These are phyloP conservation scores for Acorus calamus DNA, from an alignment of 106 monocot species.

Conservation along the genomic window DNA sequence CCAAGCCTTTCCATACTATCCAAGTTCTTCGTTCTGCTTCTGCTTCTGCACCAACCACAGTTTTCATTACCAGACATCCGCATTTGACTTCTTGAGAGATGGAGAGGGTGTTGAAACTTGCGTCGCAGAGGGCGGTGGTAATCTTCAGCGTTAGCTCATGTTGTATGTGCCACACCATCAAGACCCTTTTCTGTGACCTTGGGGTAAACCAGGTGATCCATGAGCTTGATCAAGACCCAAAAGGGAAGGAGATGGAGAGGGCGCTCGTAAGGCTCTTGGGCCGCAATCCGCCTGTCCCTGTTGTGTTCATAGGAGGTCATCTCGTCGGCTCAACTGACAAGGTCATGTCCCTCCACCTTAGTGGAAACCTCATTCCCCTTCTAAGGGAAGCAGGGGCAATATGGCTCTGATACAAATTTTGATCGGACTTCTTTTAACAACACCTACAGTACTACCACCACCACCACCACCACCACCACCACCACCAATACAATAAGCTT, in stretches of 20 bases:
- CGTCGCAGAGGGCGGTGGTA: conserved; percentile 1
- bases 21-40: too few relatives aligned
- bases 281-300: conserved; percentile 1
- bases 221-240: conserved; percentile 4
- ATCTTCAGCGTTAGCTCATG: conserved; percentile 6
- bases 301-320: background rate
- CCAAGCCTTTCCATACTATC: too few relatives aligned
- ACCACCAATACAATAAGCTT: too few relatives aligned
- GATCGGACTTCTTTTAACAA: too few relatives aligned
- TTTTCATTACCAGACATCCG: too few relatives aligned
- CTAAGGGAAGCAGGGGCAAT: too few relatives aligned
- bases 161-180: conserved; percentile 9
- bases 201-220: conserved; percentile 2
- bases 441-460: too few relatives aligned
- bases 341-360: too few relatives aligned
- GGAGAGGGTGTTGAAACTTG: background rate
- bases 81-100: background rate
- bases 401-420: too few relatives aligned
- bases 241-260: conserved; percentile 3
- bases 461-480: too few relatives aligned
- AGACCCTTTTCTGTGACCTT: conserved; percentile 1
- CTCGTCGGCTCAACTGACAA: background rate
- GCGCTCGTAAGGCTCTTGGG: conserved; percentile 1
- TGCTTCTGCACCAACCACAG: too few relatives aligned
- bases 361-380: too few relatives aligned